Evolutionary conservation across 371 early-diverging fungal species (phyloP), one percentile per base, ranked within the genome.

Genomic region (Syncephalastrum sp.): DNA sequence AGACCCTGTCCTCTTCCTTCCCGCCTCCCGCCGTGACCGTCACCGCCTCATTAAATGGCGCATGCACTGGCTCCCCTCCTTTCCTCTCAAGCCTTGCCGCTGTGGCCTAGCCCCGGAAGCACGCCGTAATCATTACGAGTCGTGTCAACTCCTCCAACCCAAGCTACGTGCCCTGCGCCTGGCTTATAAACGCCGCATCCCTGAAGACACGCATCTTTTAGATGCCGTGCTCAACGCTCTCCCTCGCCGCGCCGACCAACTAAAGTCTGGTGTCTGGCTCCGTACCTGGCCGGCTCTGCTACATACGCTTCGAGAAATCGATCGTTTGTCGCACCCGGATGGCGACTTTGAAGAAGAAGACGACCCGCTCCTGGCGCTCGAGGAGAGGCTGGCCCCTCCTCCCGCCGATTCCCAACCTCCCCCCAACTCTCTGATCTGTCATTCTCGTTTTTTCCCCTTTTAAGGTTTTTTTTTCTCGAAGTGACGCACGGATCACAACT

Each of bases 211-310:
- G 5, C 41, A 15, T 38, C 41, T 42, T 5, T 16, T 41, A 7
- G 53, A 52, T 27, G 3, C 23, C 5, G 15, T 52, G 38, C 29
- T 52, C 41, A 52, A 52, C 14, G 53, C 53, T 29, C 53, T 52
- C 15, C 41, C 53, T 1, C 14, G 23, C 13, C 24, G 38, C 17
- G 53, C 53, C 16, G 23, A 52, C 15, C 17, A 16, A 19, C 23
- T 52, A 3, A 25, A 38, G 38, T 41, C 27, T 17, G 53, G 53
- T n/a, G 38, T 38, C 19, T 52, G 53, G 53, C 53, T 27, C n/a
- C 27, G 8, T n/a, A 52, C 53, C 4, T 52, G 53, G 53, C 53
- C 53, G 13, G 16, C 41, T 17, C 53, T 52, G 19, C 38, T 52
- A 1, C 42, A 15, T 8, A 42, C 53, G 38, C 53, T 52, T 38